Conservation (phyloP, 2,329 filamentous ascomycete genomes). For the Myriosclerotinia scirpicola region DNA sequence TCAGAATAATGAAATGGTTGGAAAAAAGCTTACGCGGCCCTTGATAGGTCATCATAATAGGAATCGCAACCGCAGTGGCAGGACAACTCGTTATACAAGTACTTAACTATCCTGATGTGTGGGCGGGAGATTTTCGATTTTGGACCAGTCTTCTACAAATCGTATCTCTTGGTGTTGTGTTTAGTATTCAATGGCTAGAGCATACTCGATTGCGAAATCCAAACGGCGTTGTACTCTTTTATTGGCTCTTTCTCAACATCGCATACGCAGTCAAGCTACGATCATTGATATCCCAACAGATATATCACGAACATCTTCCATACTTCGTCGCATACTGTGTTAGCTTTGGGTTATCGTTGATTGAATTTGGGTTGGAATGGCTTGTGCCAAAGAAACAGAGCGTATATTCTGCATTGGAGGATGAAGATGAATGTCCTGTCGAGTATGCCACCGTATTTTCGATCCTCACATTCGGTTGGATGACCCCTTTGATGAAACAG, state of each 20-base stretch:
- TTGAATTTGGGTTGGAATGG: constrained; percentile 68
- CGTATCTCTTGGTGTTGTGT: constrained; percentile 61
- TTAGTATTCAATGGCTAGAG: constrained; percentile 66
- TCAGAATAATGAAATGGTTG: constrained; percentile 21
- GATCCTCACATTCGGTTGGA: constrained; percentile 92
- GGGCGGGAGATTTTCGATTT: constrained; percentile 67
- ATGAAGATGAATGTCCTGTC: constrained; percentile 66
- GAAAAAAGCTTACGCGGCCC: constrained; percentile 22
- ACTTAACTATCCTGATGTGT: constrained; percentile 56
- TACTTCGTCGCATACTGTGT: constrained; percentile 65
- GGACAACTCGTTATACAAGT: constrained; percentile 64
- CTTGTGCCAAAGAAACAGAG: constrained; percentile 68
- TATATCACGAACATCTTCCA: constrained; percentile 54
- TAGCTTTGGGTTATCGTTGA: constrained; percentile 56
- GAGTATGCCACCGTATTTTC: constrained; percentile 96
- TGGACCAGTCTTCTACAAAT: constrained; percentile 66
- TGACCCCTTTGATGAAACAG: constrained; percentile 96
- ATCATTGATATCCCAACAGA: constrained; percentile 62
- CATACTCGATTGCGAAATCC: constrained; percentile 68
- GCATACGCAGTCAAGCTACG: constrained; percentile 66
- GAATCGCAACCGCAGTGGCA: constrained; percentile 56
- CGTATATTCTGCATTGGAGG: constrained; percentile 65
- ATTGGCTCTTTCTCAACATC: constrained; percentile 69
- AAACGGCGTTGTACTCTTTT: constrained; percentile 70
- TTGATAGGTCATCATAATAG: constrained; percentile 55